These are phyloP conservation scores for Euclidium syriacum DNA, from an alignment of 345 rosid species.

Conservation along the genomic window DNA sequence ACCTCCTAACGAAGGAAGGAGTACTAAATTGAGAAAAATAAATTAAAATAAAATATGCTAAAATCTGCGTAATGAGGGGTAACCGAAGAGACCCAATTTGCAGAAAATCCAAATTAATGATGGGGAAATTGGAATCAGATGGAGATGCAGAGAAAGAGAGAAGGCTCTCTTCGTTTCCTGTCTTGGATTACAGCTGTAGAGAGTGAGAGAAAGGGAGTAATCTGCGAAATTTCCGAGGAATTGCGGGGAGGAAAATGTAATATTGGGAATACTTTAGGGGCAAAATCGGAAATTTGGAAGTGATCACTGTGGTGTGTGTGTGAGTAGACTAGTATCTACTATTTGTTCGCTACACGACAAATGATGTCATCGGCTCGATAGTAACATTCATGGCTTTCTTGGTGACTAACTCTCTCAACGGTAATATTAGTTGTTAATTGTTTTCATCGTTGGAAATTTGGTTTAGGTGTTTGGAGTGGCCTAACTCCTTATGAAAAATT, in stretches of 20 bases:
- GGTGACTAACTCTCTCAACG: background rate
- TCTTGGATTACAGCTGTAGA: constrained; percentile 32
- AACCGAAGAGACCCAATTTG: constrained; percentile 6
- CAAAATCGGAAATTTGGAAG: background rate
- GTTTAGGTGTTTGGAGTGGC: no score
- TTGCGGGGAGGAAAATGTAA: background rate
- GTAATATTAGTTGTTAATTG: constrained; percentile 1
- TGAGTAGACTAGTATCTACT: background rate
- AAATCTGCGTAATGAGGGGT: background rate
- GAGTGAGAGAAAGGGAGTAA: constrained; percentile 7
- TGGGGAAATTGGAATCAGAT: background rate
- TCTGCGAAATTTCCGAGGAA: constrained; percentile 15
- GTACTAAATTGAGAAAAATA: background rate
- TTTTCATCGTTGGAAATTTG: no score
- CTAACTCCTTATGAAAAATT: no score
- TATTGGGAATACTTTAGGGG: background rate
- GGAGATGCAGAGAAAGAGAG: constrained; percentile 13
- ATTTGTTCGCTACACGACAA: constrained; percentile 10
- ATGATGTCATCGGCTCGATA: background rate
- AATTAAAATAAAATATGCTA: no score
- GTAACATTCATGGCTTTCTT: constrained; percentile 5
- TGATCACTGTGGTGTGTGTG: background rate
- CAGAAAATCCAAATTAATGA: constrained; percentile 24
- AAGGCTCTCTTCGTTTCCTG: constrained; percentile 8
- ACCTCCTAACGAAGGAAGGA: background rate